Conservation (phyloP, 441 rosid species). For the Populus hybrid region DNA sequence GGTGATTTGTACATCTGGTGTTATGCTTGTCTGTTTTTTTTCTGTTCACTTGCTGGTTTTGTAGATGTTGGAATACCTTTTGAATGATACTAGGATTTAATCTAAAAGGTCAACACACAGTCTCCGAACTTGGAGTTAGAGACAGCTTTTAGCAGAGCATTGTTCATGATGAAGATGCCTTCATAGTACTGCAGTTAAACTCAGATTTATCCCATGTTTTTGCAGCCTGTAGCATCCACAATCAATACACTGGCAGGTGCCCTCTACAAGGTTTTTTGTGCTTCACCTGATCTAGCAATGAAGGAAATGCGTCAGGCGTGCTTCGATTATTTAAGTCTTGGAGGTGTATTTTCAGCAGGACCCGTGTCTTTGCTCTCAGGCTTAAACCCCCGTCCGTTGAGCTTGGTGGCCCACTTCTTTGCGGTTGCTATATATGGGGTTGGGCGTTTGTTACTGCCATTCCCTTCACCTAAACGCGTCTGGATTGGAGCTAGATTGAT, state of each 20-base stretch:
- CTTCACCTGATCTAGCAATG: slow-evolving; percentile 67
- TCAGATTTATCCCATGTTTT: background rate
- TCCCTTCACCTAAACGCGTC: slow-evolving; percentile 70
- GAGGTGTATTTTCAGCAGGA: slow-evolving; percentile 65
- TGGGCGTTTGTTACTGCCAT: slow-evolving; percentile 72
- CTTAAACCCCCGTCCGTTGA: slow-evolving; percentile 67
- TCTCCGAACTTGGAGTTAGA: background rate
- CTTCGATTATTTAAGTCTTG: slow-evolving; percentile 76
- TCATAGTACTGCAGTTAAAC: background rate
- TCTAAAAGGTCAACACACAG: no score
- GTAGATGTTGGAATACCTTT: no score
- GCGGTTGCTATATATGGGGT: slow-evolving; percentile 80
- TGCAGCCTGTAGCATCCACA: slow-evolving; percentile 86
- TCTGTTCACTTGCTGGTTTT: no score
- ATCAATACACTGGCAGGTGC: slow-evolving; percentile 85
- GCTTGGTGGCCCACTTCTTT: slow-evolving; percentile 77
- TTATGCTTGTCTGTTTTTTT: background rate
- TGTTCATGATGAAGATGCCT: background rate
- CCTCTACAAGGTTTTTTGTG: slow-evolving; percentile 73
- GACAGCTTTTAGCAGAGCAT: background rate
- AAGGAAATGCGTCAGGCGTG: slow-evolving; percentile 84
- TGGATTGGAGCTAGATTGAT: slow-evolving; percentile 80
- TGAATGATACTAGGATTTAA: background rate
- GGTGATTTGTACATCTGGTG: slow-evolving; percentile 33
- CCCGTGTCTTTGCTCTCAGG: slow-evolving; percentile 78